Base-by-base conservation (phyloP, 2,329 filamentous ascomycete species). In the Colletotrichum australisinense region DNA sequence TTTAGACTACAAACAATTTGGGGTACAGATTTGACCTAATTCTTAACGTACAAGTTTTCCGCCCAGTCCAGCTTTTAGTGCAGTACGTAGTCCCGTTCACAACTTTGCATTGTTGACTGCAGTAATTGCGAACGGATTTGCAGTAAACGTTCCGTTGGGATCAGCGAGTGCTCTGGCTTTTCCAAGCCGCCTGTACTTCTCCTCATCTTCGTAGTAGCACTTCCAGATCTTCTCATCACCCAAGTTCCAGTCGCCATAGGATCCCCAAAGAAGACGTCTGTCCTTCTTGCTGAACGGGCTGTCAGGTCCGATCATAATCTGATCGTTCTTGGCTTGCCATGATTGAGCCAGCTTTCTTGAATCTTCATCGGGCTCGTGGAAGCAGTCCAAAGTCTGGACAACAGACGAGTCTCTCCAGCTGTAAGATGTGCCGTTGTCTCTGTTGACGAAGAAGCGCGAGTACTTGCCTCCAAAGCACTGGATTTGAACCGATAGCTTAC, bases 351-450 rank as follows among this genome's bases (percentile, higher is more conserved):
- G 79, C 4, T 76, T 67, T 65, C 81, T 82, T 8, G 77, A 78
- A 28, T 62, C 49, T 1, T 57, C 63, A 12, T 75, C 76, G 1
- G 77, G 75, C 12, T 80, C 79, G 57, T 88, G 82, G 76, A 88
- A 88, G 66, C 83, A 86, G 69, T 88, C 86, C 22, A 86, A 79
- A 0, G 78, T 81, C 46, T 79, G 79, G 6, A 78, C 76, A 6
- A 87, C 75, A 4, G 80, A 84, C 0, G 83, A 83, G 76, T 88
- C 85, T 62, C 86, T 80, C 84, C 85, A 87, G 76, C 84, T 86
- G 75, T 83, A 87, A 1, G 85, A 80, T 0, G 85, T 88, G 8
- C 86, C 86, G 63, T 87, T 87, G 56, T 79, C 77, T 5, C 78
- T 80, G 72, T 88, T 87, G 14, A 74, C 74, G 5, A 75, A 76